phyloP scores from a whole-genome alignment of 1,284 basidiomycete genomes.

The Cryptococcus wingfieldii region DNA sequence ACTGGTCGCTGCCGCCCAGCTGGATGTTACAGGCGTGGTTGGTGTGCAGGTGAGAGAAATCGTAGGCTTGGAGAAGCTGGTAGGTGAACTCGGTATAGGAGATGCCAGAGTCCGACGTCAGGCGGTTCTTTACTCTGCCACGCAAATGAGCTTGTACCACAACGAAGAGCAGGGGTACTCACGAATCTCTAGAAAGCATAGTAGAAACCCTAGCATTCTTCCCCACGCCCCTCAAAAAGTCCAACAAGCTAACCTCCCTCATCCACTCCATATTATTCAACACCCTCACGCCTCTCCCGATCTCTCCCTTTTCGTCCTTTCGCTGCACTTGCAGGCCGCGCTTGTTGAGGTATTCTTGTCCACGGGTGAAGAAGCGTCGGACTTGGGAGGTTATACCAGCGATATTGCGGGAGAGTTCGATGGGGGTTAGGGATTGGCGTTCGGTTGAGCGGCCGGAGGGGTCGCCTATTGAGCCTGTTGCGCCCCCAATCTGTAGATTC shows the following conservation, averaged over 20 bases:
- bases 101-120: constrained; percentile 64
- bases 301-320: not conserved
- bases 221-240: constrained; percentile 80
- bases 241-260: constrained; percentile 65
- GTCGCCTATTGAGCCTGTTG: constrained; percentile 94
- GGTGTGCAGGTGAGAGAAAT: constrained; percentile 77
- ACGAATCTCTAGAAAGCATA: constrained; percentile 92
- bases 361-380: constrained; percentile 66
- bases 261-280: constrained; percentile 87
- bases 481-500: constrained; percentile 77
- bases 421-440: constrained; percentile 63
- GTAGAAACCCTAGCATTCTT: constrained; percentile 75
- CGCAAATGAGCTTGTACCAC: not conserved
- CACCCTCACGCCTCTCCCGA: constrained; percentile 49
- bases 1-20: constrained; percentile 94
- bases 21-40: constrained; percentile 72
- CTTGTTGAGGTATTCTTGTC: constrained; percentile 58
- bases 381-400: constrained; percentile 63
- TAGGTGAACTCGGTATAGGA: constrained; percentile 98
- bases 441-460: constrained; percentile 86
- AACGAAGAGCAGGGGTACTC: constrained; percentile 19
- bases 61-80: constrained; percentile 94
- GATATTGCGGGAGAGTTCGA: constrained; percentile 66
- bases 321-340: constrained; percentile 3
- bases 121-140: constrained; percentile 73